Conservation (phyloP, 805 yeast genomes). For the Ogataea wickerhamii region DNA sequence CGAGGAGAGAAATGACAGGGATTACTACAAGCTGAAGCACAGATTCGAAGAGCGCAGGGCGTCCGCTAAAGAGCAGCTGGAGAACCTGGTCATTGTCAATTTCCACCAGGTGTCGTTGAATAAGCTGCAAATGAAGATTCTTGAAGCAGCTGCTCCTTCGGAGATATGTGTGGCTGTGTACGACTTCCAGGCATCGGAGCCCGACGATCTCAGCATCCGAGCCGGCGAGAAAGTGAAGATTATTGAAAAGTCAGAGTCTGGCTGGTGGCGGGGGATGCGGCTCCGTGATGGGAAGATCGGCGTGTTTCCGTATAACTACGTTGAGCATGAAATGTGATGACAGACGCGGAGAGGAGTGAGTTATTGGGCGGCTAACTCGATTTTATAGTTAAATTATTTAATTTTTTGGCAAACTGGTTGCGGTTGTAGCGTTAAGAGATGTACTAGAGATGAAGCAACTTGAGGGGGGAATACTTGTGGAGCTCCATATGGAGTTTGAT, state of each 20-base stretch:
- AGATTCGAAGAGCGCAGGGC: conserved; percentile 10
- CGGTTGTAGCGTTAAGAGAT: too few species aligned
- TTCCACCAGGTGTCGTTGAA: conserved; percentile 17
- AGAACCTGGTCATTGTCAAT: conserved; percentile 12
- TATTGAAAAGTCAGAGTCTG: conserved; percentile 33
- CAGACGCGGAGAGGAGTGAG: conserved; percentile 43
- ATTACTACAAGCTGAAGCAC: conserved; percentile 5
- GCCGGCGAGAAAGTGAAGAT: conserved; percentile 43
- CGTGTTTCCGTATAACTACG: conserved; percentile 46
- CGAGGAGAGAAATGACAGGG: conserved; percentile 5
- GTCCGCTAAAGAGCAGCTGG: conserved; percentile 6
- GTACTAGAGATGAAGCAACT: too few species aligned
- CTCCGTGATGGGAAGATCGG: conserved; percentile 39
- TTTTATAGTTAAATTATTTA: conserved; percentile 3
- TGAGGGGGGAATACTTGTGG: too few species aligned
- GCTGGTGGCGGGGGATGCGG: conserved; percentile 50
- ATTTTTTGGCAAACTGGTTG: too few species aligned
- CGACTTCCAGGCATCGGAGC: conserved; percentile 34
- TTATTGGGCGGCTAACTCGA: too few species aligned
- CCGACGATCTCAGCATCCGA: conserved; percentile 41
- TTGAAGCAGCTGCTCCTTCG: conserved; percentile 13
- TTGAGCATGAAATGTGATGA: conserved; percentile 66
- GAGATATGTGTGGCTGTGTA: conserved; percentile 39
- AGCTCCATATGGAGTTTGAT: too few species aligned
- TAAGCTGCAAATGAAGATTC: conserved; percentile 15